phyloP scores from a whole-genome alignment of 2,329 filamentous ascomycete genomes.

The Mycosphaerella sp. region DNA sequence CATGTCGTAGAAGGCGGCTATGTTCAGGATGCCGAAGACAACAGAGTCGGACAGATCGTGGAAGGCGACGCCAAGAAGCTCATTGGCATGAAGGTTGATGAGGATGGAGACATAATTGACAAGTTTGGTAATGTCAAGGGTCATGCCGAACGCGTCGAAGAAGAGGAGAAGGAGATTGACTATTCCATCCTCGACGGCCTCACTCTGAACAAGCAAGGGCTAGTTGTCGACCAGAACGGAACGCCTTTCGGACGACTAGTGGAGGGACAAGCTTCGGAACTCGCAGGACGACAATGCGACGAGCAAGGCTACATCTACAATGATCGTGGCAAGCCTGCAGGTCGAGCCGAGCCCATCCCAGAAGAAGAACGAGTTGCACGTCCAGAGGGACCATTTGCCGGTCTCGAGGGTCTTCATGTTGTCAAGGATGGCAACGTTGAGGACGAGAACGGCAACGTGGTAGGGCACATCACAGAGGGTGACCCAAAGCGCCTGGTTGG shows the following conservation, averaged over 20 bases:
- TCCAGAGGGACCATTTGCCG: conserved; percentile 61
- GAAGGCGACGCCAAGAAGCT: conserved; percentile 56
- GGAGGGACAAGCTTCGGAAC: conserved; percentile 51
- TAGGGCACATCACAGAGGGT: conserved; percentile 64
- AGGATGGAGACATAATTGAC: conserved; percentile 57
- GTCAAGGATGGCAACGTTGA: conserved; percentile 65
- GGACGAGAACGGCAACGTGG: conserved; percentile 70
- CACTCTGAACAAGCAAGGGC: conserved; percentile 53
- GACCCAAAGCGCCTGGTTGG: conserved; percentile 67
- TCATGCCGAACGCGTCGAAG: conserved; percentile 51
- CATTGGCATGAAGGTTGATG: conserved; percentile 53
- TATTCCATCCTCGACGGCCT: conserved; percentile 50
- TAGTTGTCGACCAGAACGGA: conserved; percentile 48
- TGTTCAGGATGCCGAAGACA: conserved; percentile 70
- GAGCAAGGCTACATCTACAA: conserved; percentile 51
- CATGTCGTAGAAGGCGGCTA: conserved; percentile 64
- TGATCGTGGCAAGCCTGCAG: conserved; percentile 51
- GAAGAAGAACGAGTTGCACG: conserved; percentile 50
- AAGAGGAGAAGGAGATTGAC: conserved; percentile 39
- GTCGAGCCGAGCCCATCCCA: conserved; percentile 53
- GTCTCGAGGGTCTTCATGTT: conserved; percentile 58
- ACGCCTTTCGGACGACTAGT: conserved; percentile 52
- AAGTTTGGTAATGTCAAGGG: conserved; percentile 57
- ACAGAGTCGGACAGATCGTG: conserved; percentile 52
- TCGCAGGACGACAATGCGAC: conserved; percentile 51